Percentiles rank a stretch among this genome's conserved stretches.
Evolutionary conservation across 202 grass and related monocot genomes (phyloP).

Genomic region (Bolboschoenoplectus hybrid): DNA sequence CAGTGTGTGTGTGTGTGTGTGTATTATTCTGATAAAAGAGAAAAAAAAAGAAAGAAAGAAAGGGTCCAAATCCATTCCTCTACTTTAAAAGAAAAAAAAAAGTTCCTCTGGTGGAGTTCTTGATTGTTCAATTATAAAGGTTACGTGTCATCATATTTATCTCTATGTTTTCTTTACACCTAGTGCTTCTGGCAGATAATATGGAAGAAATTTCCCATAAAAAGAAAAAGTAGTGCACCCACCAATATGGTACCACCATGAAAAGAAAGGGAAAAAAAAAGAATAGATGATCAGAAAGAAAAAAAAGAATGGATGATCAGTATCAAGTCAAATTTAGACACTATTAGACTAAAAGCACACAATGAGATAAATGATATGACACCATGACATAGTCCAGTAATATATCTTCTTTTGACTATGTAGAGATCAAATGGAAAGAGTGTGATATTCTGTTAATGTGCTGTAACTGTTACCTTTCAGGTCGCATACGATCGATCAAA

Average conservation of each 20-base stretch:
- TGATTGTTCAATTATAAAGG: slow-evolving; percentile 14
- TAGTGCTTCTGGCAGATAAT: slow-evolving; percentile 21
- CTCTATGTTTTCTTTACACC: neutral
- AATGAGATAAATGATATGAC: slow-evolving; percentile 15
- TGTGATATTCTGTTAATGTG: slow-evolving; percentile 26
- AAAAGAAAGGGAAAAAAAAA: neutral
- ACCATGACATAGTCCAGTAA: slow-evolving; percentile 2
- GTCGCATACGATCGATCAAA: neutral
- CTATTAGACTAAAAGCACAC: slow-evolving; percentile 14
- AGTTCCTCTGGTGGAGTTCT: neutral
- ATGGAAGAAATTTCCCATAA: slow-evolving; percentile 8
- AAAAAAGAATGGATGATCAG: slow-evolving; percentile 27
- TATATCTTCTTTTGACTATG: slow-evolving; percentile 18
- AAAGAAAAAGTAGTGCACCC: neutral
- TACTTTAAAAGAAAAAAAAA: neutral
- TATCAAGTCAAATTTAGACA: slow-evolving; percentile 32
- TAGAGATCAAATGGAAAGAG: slow-evolving; percentile 14
- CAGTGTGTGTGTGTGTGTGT: too few species aligned
- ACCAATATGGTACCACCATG: slow-evolving; percentile 22
- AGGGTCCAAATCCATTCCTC: neutral
- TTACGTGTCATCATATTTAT: slow-evolving; percentile 4
- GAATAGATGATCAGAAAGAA: neutral
- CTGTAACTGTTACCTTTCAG: slow-evolving; percentile 8
- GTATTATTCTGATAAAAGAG: too few species aligned
- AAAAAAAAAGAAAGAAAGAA: neutral